Conservation (phyloP, 2,329 filamentous ascomycete genomes). For the Penicillium glabrum region DNA sequence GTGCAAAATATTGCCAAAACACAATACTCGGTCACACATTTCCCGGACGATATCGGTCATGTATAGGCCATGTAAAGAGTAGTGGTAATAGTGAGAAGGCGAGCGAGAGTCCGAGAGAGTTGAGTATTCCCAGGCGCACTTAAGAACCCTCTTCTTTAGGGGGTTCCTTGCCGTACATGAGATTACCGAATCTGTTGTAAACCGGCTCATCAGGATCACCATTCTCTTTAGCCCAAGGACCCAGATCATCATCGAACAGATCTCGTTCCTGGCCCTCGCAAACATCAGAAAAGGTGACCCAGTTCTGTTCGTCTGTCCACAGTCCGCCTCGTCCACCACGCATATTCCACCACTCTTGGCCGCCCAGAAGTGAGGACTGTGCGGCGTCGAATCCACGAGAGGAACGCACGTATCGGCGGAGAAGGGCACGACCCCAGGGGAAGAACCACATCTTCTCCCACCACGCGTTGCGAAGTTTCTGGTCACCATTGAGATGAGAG, state of each 20-base stretch:
- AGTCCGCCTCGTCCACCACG: constrained; percentile 55
- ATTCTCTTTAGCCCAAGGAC: constrained; percentile 40
- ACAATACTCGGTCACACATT: neutral
- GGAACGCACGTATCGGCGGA: constrained; percentile 50
- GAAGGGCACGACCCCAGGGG: constrained; percentile 48
- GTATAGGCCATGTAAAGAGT: neutral
- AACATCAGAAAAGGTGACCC: constrained; percentile 51
- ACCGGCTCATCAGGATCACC: constrained; percentile 32
- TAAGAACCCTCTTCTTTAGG: neutral
- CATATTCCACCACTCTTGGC: constrained; percentile 50
- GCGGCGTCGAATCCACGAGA: constrained; percentile 44
- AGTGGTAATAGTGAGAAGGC: neutral
- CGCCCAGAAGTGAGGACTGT: constrained; percentile 46
- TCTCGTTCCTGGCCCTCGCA: constrained; percentile 46
- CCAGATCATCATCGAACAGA: constrained; percentile 51
- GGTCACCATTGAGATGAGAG: constrained; percentile 42
- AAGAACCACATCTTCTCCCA: constrained; percentile 54
- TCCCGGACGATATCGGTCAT: neutral
- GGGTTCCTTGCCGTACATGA: constrained; percentile 35
- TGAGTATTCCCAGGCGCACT: neutral
- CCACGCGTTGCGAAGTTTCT: constrained; percentile 30
- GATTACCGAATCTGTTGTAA: constrained; percentile 40
- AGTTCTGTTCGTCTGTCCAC: constrained; percentile 53
- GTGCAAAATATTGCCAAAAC: neutral
- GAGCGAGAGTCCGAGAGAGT: neutral